phyloP scores from a whole-genome alignment of 345 rosid genomes.

The Abelmoschus esculentus region DNA sequence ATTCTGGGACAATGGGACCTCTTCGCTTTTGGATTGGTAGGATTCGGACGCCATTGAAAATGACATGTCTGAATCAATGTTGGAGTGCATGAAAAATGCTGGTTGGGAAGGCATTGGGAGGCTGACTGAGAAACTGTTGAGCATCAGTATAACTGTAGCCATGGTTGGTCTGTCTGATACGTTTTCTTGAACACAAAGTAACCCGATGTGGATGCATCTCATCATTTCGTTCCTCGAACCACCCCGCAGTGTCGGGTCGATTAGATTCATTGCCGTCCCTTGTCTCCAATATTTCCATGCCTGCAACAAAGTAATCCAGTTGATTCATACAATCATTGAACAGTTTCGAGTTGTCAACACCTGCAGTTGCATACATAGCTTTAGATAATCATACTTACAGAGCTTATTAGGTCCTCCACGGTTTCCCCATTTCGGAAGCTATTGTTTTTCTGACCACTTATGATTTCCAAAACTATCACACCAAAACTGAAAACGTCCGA shows the following conservation, averaged over 20 bases:
- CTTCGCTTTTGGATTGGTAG: neutral
- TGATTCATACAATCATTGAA: too few relatives aligned
- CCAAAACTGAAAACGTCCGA: conserved; percentile 3
- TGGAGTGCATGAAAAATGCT: conserved; percentile 14
- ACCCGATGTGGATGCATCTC: conserved; percentile 19
- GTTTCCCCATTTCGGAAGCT: neutral
- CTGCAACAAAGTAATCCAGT: conserved; percentile 5
- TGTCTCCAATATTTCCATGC: conserved; percentile 21
- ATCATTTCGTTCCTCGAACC: conserved; percentile 7
- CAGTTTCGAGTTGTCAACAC: neutral
- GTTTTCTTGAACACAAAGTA: conserved; percentile 14
- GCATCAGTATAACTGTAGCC: conserved; percentile 5
- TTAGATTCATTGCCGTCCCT: conserved; percentile 12
- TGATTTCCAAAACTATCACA: neutral
- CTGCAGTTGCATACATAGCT: neutral
- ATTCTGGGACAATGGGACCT: conserved; percentile 2
- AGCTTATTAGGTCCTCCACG: neutral
- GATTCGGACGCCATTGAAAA: neutral
- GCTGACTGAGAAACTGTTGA: conserved; percentile 1
- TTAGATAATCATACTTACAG: neutral
- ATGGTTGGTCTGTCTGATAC: conserved; percentile 13
- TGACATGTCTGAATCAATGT: conserved; percentile 1
- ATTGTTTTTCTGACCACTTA: conserved; percentile 1
- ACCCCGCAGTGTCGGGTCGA: conserved; percentile 11
- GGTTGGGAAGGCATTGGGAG: conserved; percentile 16